Conservation (phyloP, 2,329 filamentous ascomycete genomes). For the Penicillium sp. region DNA sequence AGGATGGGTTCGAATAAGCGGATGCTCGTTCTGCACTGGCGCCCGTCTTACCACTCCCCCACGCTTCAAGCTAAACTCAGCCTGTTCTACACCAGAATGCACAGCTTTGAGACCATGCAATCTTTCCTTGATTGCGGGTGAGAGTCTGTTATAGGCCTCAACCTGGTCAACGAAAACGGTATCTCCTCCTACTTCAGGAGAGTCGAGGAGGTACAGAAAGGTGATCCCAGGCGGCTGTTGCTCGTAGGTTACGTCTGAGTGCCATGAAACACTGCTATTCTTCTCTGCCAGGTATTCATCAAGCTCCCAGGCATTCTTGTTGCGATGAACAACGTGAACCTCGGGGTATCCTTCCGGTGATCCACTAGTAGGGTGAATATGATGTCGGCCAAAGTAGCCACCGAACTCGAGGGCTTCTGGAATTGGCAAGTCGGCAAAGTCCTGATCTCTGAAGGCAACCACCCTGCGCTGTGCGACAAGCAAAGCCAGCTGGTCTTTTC, state of each 20-base stretch:
- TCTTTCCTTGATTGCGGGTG: slow-evolving; percentile 73
- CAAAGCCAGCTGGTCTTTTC: slow-evolving; percentile 39
- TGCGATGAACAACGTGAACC: slow-evolving; percentile 75
- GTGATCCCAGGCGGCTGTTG: slow-evolving; percentile 86
- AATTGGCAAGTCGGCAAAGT: slow-evolving; percentile 70
- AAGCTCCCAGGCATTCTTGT: slow-evolving; percentile 62
- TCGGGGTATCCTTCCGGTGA: slow-evolving; percentile 72
- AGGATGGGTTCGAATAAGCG: slow-evolving; percentile 61
- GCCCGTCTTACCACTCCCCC: slow-evolving; percentile 74
- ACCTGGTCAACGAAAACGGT: slow-evolving; percentile 78
- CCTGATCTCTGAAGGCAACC: slow-evolving; percentile 57
- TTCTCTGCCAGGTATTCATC: slow-evolving; percentile 66
- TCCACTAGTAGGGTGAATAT: slow-evolving; percentile 77
- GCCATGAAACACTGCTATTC: slow-evolving; percentile 81
- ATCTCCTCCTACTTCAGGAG: slow-evolving; percentile 76
- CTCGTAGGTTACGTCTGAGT: slow-evolving; percentile 85
- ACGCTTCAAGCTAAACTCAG: slow-evolving; percentile 63
- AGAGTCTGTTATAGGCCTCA: slow-evolving; percentile 78
- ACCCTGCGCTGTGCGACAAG: slow-evolving; percentile 41
- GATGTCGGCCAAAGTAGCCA: slow-evolving; percentile 75
- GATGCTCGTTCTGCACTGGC: slow-evolving; percentile 73
- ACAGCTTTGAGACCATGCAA: slow-evolving; percentile 78
- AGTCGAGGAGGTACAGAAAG: slow-evolving; percentile 82
- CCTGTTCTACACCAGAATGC: slow-evolving; percentile 81
- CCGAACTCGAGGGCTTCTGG: slow-evolving; percentile 69